Evolutionary conservation across 768 basidiomycete species (phyloP).

Genomic region (Leccinellum rugosiceps): DNA sequence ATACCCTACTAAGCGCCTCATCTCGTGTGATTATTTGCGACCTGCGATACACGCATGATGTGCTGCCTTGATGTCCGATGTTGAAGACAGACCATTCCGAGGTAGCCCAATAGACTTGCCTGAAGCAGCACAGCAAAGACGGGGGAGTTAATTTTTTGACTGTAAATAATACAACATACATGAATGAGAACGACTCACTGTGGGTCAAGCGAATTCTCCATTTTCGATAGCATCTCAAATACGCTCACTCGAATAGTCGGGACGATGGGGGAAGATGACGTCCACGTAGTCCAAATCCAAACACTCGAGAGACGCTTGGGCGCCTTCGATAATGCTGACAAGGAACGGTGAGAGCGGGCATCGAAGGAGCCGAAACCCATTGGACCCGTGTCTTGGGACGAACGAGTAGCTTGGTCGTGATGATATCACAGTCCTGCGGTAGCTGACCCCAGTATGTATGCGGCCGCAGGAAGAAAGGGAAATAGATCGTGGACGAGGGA

Average conservation of each 20-base stretch:
- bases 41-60: slow-evolving; percentile 28
- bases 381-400: slow-evolving; percentile 41
- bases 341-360: neutral
- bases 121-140: slow-evolving; percentile 1
- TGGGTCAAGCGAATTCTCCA: too few relatives aligned
- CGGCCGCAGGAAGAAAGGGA: neutral
- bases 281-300: slow-evolving; percentile 53
- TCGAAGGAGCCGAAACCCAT: slow-evolving; percentile 7
- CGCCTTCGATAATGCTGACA: slow-evolving; percentile 51
- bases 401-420: slow-evolving; percentile 50
- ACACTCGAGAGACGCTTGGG: slow-evolving; percentile 45
- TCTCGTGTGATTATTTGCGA: too few relatives aligned
- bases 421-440: slow-evolving; percentile 45
- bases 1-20: too few relatives aligned
- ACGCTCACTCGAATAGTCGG: slow-evolving; percentile 23
- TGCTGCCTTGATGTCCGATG: slow-evolving; percentile 47
- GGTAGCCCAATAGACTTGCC: slow-evolving; percentile 46
- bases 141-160: neutral
- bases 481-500: too few relatives aligned
- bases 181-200: too few relatives aligned
- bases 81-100: slow-evolving; percentile 55
- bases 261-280: slow-evolving; percentile 47
- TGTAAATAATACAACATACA: neutral
- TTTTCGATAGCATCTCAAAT: too few relatives aligned
- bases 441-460: slow-evolving; percentile 40